Evolutionary conservation across 2,329 filamentous ascomycete genomes (phyloP).

Genomic region (Metarhizium robertsii): DNA sequence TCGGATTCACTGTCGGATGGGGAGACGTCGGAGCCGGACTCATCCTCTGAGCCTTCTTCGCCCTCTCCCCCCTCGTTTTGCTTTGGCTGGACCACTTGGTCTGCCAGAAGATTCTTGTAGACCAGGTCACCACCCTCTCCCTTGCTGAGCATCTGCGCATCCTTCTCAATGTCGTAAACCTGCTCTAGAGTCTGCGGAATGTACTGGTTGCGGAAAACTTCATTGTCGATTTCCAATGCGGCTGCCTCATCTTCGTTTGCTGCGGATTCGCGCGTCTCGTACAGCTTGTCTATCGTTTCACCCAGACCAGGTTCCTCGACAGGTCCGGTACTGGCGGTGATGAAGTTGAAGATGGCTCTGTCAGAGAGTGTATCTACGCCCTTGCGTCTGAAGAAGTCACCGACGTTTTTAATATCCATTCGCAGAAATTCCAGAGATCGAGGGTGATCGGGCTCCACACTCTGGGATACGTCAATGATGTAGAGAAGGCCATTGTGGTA

Average conservation of each 20-base stretch:
- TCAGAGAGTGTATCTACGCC: conserved; percentile 76
- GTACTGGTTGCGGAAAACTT: conserved; percentile 92
- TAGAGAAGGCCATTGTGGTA: conserved; percentile 77
- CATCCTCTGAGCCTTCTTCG: conserved; percentile 29
- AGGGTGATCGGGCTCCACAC: conserved; percentile 93
- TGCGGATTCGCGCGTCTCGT: conserved; percentile 42
- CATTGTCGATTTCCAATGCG: conserved; percentile 68
- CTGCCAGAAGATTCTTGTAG: conserved; percentile 76
- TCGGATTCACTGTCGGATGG: conserved; percentile 33
- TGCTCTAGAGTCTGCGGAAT: conserved; percentile 94
- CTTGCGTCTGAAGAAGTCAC: conserved; percentile 83
- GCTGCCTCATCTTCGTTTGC: conserved; percentile 38
- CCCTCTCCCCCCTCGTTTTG: conserved; percentile 27
- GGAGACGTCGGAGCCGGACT: conserved; percentile 39
- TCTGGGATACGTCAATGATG: conserved; percentile 96
- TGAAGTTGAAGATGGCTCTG: conserved; percentile 73
- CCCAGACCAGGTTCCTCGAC: conserved; percentile 53
- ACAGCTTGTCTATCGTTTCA: conserved; percentile 56
- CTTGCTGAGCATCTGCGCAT: conserved; percentile 65
- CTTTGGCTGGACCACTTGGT: conserved; percentile 42
- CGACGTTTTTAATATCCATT: conserved; percentile 97
- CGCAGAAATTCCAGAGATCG: conserved; percentile 85
- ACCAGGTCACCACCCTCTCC: conserved; percentile 71
- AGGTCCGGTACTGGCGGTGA: conserved; percentile 53
- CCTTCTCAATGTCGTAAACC: conserved; percentile 91